These are phyloP conservation scores for Boletus rufocinnamomeus DNA, from an alignment of 768 basidiomycete genomes.

Conservation along the genomic window DNA sequence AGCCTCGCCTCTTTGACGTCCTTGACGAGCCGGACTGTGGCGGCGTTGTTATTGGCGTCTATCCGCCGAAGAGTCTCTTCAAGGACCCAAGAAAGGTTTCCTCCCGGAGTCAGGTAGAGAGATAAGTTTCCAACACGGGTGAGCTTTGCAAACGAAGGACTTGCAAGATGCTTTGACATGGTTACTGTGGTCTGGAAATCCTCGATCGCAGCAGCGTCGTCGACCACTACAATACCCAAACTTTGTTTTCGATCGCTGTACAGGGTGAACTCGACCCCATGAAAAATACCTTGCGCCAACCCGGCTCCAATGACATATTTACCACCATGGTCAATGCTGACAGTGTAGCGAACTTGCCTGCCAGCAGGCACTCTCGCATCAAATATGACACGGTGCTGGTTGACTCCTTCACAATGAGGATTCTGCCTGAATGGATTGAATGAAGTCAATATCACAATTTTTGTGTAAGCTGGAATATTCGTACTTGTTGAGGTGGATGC, in stretches of 20 bases:
- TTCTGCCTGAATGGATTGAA: conserved; percentile 21
- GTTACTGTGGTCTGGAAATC: conserved; percentile 16
- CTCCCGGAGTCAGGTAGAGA: background rate
- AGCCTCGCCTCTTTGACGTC: background rate
- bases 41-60: too few species aligned
- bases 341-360: conserved; percentile 6
- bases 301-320: conserved; percentile 28
- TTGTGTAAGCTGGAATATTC: background rate
- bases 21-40: background rate
- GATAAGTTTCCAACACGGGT: conserved; percentile 4
- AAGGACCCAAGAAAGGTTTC: background rate
- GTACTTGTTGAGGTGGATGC: conserved; percentile 18
- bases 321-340: background rate
- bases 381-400: conserved; percentile 29
- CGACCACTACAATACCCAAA: conserved; percentile 3
- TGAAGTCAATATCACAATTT: background rate
- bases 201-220: conserved; percentile 7
- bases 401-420: conserved; percentile 33
- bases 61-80: background rate
- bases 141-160: conserved; percentile 4
- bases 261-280: conserved; percentile 22
- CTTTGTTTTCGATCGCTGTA: conserved; percentile 9
- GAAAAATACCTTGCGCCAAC: conserved; percentile 27
- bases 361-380: conserved; percentile 19
- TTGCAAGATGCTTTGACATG: background rate